Percentiles rank a stretch among this genome's conserved stretches.
Conservation (phyloP, 1,139 yeast species). For the Debaryomycetaceae sp. region DNA sequence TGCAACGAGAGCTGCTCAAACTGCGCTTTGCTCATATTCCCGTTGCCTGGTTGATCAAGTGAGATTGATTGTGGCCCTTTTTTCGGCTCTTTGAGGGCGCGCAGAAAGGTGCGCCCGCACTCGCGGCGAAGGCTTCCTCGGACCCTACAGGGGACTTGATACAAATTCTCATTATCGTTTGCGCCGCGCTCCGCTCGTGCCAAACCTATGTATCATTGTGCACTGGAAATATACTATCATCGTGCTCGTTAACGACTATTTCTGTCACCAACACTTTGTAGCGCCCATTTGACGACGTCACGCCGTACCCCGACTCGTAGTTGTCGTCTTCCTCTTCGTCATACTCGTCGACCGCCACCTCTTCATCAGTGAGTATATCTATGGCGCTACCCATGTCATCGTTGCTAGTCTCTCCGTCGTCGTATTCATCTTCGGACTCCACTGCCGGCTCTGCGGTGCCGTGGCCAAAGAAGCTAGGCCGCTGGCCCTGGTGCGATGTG, state of each 20-base stretch:
- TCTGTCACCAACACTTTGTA: conserved; percentile 52
- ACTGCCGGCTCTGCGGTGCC: conserved; percentile 12
- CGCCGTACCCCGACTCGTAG: conserved; percentile 21
- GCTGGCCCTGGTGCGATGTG: conserved; percentile 27
- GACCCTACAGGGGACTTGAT: not conserved
- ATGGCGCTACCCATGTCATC: conserved; percentile 6
- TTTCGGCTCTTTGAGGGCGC: no score
- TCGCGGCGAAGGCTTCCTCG: no score
- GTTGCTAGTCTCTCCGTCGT: conserved; percentile 5
- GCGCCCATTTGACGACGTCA: conserved; percentile 22
- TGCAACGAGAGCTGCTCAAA: conserved; percentile 39
- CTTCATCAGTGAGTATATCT: conserved; percentile 10
- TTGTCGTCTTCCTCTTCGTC: conserved; percentile 21
- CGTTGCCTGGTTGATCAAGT: no score
- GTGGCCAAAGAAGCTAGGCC: conserved; percentile 22
- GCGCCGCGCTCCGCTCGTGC: no score
- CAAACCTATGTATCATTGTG: conserved; percentile 2
- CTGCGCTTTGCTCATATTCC: conserved; percentile 29
- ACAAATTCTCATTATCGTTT: not conserved
- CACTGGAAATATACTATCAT: conserved; percentile 22
- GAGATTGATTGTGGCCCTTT: no score
- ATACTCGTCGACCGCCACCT: conserved; percentile 16
- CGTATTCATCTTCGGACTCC: conserved; percentile 16
- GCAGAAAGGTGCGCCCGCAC: no score
- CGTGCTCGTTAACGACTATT: conserved; percentile 42